These are phyloP conservation scores for Thyridium curvatum DNA, from an alignment of 2,329 filamentous ascomycete species.

Conservation along the genomic window DNA sequence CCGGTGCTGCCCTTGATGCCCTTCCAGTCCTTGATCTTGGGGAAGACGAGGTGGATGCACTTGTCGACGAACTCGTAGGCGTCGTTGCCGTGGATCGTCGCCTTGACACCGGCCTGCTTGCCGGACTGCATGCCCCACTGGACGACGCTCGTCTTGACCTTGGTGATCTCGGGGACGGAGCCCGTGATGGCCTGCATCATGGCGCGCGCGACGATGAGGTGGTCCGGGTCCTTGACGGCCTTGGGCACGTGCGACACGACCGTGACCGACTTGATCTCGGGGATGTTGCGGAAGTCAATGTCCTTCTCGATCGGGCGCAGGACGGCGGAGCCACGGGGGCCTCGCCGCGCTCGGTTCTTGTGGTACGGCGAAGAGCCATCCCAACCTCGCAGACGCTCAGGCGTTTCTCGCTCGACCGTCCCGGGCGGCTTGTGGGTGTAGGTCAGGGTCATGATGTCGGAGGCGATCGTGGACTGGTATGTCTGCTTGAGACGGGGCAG, in stretches of 20 bases:
- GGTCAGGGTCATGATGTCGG: slow-evolving; percentile 81
- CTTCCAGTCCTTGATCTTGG: slow-evolving; percentile 92
- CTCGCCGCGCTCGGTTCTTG: slow-evolving; percentile 80
- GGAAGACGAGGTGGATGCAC: slow-evolving; percentile 82
- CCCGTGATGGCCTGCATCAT: slow-evolving; percentile 82
- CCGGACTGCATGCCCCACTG: slow-evolving; percentile 70
- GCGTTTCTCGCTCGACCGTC: slow-evolving; percentile 43
- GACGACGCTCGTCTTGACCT: slow-evolving; percentile 62
- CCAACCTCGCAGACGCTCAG: slow-evolving; percentile 75
- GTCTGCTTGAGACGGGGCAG: slow-evolving; percentile 84
- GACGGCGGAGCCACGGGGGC: slow-evolving; percentile 71
- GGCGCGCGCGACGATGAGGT: slow-evolving; percentile 77
- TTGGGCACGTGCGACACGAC: slow-evolving; percentile 70
- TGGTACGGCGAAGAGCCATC: slow-evolving; percentile 89
- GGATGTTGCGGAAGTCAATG: slow-evolving; percentile 78
- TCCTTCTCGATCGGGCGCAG: slow-evolving; percentile 67
- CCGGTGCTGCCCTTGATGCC: slow-evolving; percentile 64
- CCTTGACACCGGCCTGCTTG: slow-evolving; percentile 69
- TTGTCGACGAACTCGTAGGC: slow-evolving; percentile 91
- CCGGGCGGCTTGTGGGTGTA: slow-evolving; percentile 85
- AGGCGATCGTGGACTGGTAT: slow-evolving; percentile 76
- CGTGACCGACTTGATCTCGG: slow-evolving; percentile 72
- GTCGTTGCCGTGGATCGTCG: slow-evolving; percentile 68
- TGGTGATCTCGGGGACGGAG: slow-evolving; percentile 63
- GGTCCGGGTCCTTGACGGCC: slow-evolving; percentile 63